Evolutionary conservation across 306 rosid species (phyloP).

Genomic region (Argentina anserina): DNA sequence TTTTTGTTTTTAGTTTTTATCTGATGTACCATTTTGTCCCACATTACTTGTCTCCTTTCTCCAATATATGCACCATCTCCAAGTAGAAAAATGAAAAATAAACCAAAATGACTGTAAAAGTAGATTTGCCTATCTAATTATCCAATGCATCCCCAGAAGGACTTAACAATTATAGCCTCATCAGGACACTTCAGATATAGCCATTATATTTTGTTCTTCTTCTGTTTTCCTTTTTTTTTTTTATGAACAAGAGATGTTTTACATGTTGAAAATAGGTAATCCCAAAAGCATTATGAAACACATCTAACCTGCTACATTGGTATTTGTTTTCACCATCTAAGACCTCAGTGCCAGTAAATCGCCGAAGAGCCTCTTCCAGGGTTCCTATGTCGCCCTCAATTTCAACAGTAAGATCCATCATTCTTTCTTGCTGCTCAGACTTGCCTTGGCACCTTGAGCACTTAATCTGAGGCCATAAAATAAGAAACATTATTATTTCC

Average conservation of each 20-base stretch:
- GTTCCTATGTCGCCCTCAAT: slow-evolving; percentile 89
- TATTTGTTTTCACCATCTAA: slow-evolving; percentile 96
- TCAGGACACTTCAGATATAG: background rate
- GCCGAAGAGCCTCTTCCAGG: slow-evolving; percentile 73
- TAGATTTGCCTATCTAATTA: background rate
- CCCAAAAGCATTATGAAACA: slow-evolving; percentile 11
- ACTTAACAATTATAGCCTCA: background rate
- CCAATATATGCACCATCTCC: background rate
- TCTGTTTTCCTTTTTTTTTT: background rate
- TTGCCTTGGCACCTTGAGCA: slow-evolving; percentile 85
- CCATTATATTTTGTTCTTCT: background rate
- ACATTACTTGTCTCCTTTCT: background rate
- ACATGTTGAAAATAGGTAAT: background rate
- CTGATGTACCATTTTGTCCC: background rate
- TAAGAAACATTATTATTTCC: slow-evolving; percentile 14
- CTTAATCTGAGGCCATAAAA: slow-evolving; percentile 61
- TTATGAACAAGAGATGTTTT: background rate
- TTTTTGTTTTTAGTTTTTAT: background rate
- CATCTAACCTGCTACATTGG: slow-evolving; percentile 80
- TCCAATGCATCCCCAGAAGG: background rate
- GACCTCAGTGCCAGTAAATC: slow-evolving; percentile 75
- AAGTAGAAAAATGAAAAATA: background rate
- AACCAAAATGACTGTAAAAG: background rate
- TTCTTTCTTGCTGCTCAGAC: slow-evolving; percentile 93
- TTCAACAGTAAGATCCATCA: slow-evolving; percentile 96